Evolutionary conservation across 106 monocot genomes (phyloP).

Genomic region (Gastrodia elata): DNA sequence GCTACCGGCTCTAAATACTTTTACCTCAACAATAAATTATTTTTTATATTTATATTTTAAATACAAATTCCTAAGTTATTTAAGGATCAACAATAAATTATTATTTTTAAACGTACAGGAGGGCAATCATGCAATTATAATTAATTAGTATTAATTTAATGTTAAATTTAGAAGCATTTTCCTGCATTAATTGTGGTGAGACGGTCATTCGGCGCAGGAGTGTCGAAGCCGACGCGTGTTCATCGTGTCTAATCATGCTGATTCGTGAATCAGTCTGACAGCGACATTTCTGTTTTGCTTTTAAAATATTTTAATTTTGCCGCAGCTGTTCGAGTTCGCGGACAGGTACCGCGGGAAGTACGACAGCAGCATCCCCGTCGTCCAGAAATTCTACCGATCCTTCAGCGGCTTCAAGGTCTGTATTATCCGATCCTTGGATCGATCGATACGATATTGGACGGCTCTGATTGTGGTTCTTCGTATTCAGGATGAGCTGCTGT

Average conservation of each 20-base stretch:
- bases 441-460: neutral
- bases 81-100: too few species aligned
- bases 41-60: too few species aligned
- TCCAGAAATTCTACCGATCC: constrained; percentile 79
- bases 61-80: too few species aligned
- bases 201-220: neutral
- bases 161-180: too few species aligned
- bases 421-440: neutral
- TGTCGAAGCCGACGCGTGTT: neutral
- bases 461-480: neutral
- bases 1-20: too few species aligned
- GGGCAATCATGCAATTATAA: too few species aligned
- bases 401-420: constrained; percentile 80
- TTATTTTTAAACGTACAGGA: too few species aligned
- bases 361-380: constrained; percentile 82
- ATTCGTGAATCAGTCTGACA: neutral
- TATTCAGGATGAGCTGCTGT: constrained; percentile 62
- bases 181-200: too few species aligned
- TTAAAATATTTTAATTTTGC: too few species aligned
- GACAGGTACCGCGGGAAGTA: constrained; percentile 96
- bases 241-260: too few species aligned
- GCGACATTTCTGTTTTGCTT: neutral
- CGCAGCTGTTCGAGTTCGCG: constrained; percentile 85
- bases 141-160: too few species aligned
- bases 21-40: too few species aligned